Evolutionary conservation across 805 yeast species (phyloP), one percentile per base, ranked within the genome.

Genomic region (Yamadazyma akitaensis): DNA sequence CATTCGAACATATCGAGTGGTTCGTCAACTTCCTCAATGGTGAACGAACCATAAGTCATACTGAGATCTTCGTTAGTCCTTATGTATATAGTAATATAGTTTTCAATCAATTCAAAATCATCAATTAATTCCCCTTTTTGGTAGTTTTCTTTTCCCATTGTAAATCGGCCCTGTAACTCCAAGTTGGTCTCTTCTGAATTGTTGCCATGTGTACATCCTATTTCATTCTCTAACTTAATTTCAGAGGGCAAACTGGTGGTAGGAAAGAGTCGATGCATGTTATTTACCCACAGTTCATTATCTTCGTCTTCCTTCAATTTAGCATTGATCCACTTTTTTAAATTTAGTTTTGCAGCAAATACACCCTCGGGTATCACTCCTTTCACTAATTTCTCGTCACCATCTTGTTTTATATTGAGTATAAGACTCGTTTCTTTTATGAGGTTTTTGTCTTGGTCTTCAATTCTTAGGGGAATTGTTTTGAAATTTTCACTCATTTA

Each of bases 21-120:
- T 17, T 43, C 49, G 33, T 62, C 61, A 11, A 57, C 49, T 12
- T 57, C 53, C 4, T 46, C 40, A 14, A 64, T 44, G 13, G 39
- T 43, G n/a, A 65, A 44, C 3, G 59, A 48, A 1, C 68, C 70
- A 10, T 59, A 51, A 0, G 68, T 62, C 10, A 59, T 48, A 1
- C 68, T 61, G 12, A 66, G 45, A 37, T 53, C 54, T 8, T 57
- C 62, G 1, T 42, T 50, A 7, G 65, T 59, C 44, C 62, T 53
- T 11, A 63, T 48, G 26, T 50, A 52, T 7, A 63, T 46, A 3
- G 56, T 49, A 7, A 63, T 35, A n/a, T 45, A 44, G 14, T 53
- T 53, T 19, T 55, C 51, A 13, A 55, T 51, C 8, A 57, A 53
- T 9, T 53, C 55, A 14, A 60, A 67, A 2, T 54, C 60, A 8